Base-by-base conservation (phyloP, 306 rosid species). In the Begonia masoniana region DNA sequence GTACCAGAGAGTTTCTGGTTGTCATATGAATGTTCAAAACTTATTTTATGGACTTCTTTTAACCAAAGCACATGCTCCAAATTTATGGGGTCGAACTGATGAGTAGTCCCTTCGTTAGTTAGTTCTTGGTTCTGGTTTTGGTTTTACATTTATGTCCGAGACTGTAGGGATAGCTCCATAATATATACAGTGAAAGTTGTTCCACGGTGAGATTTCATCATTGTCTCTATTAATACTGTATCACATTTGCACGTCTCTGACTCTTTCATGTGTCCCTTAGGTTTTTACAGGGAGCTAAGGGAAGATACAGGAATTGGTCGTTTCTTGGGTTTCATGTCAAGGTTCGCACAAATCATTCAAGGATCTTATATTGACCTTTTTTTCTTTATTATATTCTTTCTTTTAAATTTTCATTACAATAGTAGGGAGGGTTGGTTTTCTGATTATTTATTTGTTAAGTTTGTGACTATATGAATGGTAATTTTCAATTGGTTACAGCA, bases 281-380 rank as follows among this genome's bases (percentile, higher is more conserved):
- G 75, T 52, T 85, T 81, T 64, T 55, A 64, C 43, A 67, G 60
- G 39, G 99, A 91, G 78, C 92, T 91, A 15, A 78, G 82, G 55
- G 99, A 86, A 73, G 99, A 91, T 59, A 62, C 76, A 11, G 99
- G 97, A 71, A 68, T 85, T 54, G 62, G 82, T 61, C 91, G 94
- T 57, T 62, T 91, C 47, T 83, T 95, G 94, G 94, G 99, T 69
- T 71, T 83, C 51, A 73, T 91, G 76, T 75, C 99, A 51, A 65
- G 99, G 97, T 91, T 73, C 35, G 2, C 49, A 0, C 13, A 45
- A 45, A 12, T 45, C 39, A 31, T 31, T 31, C 49, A 45, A 45
- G 49, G 49, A 42, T 62, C 45, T 31, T 19, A 36, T 8, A 7
- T 36, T 31, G 50, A 47, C 9, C 7, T 31, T 31, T 31, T 31